These are phyloP conservation scores for Ustilago curta DNA, from an alignment of 1,284 basidiomycete genomes.

Conservation along the genomic window DNA sequence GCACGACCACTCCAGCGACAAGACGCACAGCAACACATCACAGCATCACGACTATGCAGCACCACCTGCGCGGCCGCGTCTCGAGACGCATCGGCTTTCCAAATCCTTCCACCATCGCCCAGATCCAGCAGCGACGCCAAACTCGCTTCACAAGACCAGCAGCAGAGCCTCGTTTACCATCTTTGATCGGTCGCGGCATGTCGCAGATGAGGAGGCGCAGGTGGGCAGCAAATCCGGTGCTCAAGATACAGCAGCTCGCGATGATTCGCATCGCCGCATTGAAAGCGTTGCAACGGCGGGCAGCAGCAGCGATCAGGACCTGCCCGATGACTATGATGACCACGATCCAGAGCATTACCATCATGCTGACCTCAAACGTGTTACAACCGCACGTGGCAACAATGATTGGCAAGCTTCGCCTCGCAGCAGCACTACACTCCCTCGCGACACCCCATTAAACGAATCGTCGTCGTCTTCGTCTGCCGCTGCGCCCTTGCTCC, in stretches of 20 bases:
- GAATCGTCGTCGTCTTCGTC: constrained; percentile 14
- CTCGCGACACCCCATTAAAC: constrained; percentile 8
- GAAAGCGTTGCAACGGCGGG: constrained; percentile 27
- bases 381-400: constrained; percentile 7
- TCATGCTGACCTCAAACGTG: constrained; percentile 27
- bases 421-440: constrained; percentile 20
- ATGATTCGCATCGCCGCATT: constrained; percentile 25
- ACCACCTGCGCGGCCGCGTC: constrained; percentile 24
- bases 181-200: constrained; percentile 33
- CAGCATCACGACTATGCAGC: constrained; percentile 16
- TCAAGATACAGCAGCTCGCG: neutral
- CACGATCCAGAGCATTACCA: constrained; percentile 22
- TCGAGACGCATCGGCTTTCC: constrained; percentile 45
- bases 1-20: constrained; percentile 10
- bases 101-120: constrained; percentile 42
- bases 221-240: neutral
- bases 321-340: constrained; percentile 45
- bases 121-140: constrained; percentile 7
- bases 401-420: constrained; percentile 25
- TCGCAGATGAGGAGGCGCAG: constrained; percentile 33
- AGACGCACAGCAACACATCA: constrained; percentile 7
- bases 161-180: constrained; percentile 33
- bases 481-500: constrained; percentile 24
- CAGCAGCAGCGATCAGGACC: constrained; percentile 40
- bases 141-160: constrained; percentile 19